These are phyloP conservation scores for Rutstroemia sp. DNA, from an alignment of 2,329 filamentous ascomycete species.

Conservation along the genomic window DNA sequence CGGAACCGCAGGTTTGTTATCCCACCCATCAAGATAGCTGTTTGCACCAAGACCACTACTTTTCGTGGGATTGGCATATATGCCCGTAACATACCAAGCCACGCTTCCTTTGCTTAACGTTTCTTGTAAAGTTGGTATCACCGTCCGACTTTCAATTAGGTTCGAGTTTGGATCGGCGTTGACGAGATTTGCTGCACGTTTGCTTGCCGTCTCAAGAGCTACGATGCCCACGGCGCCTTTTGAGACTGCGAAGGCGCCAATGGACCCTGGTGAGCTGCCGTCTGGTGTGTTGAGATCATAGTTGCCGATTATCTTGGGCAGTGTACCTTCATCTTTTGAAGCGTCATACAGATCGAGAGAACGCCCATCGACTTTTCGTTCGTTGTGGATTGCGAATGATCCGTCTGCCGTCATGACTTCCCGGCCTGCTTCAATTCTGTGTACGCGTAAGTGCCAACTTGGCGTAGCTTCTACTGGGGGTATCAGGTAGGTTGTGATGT, in stretches of 20 bases:
- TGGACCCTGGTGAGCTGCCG: slow-evolving; percentile 42
- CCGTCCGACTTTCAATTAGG: slow-evolving; percentile 62
- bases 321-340: slow-evolving; percentile 41
- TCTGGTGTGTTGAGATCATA: slow-evolving; percentile 50
- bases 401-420: slow-evolving; percentile 67
- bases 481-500: slow-evolving; percentile 56
- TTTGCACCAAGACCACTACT: slow-evolving; percentile 30
- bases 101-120: slow-evolving; percentile 50
- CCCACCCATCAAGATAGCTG: slow-evolving; percentile 55
- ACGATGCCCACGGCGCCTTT: slow-evolving; percentile 51
- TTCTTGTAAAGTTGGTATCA: slow-evolving; percentile 62
- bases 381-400: slow-evolving; percentile 61
- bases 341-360: slow-evolving; percentile 44
- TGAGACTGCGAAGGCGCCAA: slow-evolving; percentile 49
- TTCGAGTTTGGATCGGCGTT: slow-evolving; percentile 77
- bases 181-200: slow-evolving; percentile 51
- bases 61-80: slow-evolving; percentile 51
- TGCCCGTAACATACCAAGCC: slow-evolving; percentile 61
- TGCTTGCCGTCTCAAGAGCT: slow-evolving; percentile 36
- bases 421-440: slow-evolving; percentile 52
- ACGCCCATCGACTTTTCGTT: slow-evolving; percentile 40
- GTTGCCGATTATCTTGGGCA: slow-evolving; percentile 50
- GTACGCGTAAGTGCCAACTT: slow-evolving; percentile 64
- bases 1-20: slow-evolving; percentile 48
- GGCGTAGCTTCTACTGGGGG: slow-evolving; percentile 51